Conservation (phyloP, 805 yeast genomes). For the Candida tammaniensis region DNA sequence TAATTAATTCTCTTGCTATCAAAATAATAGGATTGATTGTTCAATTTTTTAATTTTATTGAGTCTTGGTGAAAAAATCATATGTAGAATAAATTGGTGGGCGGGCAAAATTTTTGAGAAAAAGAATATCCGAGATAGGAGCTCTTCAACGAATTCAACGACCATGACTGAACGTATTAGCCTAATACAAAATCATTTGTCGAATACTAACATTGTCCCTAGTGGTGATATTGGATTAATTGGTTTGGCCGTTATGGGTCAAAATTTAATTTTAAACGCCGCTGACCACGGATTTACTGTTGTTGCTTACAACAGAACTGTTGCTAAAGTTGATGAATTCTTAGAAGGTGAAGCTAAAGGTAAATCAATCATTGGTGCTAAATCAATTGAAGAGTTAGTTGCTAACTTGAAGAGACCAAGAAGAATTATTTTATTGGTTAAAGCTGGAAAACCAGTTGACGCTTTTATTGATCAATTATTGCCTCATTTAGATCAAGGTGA, state of each 20-base stretch:
- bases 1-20: too few relatives aligned
- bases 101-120: too few relatives aligned
- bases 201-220: conserved; percentile 45
- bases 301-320: conserved; percentile 98
- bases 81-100: too few relatives aligned
- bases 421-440: conserved; percentile 90
- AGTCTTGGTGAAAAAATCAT: too few relatives aligned
- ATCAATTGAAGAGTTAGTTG: conserved; percentile 82
- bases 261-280: conserved; percentile 94
- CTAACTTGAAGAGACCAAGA: conserved; percentile 95
- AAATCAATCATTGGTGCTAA: conserved; percentile 94
- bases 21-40: too few relatives aligned
- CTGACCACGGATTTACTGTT: conserved; percentile 98
- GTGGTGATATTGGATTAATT: conserved; percentile 97
- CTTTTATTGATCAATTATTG: conserved; percentile 79
- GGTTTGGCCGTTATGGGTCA: conserved; percentile 99
- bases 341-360: conserved; percentile 95
- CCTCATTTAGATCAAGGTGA: conserved; percentile 95
- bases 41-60: too few relatives aligned
- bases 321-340: conserved; percentile 90
- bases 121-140: too few relatives aligned
- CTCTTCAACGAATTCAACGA: too few relatives aligned
- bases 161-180: conserved; percentile 5
- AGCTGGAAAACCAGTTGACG: conserved; percentile 95
- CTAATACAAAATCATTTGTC: conserved; percentile 13